Conservation (phyloP, 306 rosid genomes). For the Medicago ruthenica region DNA sequence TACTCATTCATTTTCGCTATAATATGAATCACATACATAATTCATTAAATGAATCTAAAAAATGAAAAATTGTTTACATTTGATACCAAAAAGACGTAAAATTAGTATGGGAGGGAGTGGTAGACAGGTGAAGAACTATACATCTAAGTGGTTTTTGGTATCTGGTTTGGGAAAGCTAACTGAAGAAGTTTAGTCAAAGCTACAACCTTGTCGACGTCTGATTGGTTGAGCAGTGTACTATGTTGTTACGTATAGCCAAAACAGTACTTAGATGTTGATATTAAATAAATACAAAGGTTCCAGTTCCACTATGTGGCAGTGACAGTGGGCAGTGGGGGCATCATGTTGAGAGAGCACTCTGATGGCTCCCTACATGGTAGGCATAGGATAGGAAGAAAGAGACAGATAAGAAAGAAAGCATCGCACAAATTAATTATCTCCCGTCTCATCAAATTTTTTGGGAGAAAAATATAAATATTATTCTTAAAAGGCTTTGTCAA, state of each 20-base stretch:
- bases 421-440: neutral
- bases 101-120: no score
- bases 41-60: no score
- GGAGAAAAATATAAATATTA: no score
- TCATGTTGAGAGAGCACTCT: neutral
- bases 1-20: no score
- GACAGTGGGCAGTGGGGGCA: neutral
- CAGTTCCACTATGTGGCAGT: neutral
- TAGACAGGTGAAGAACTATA: no score
- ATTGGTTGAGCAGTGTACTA: slow-evolving; percentile 44
- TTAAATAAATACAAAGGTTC: slow-evolving; percentile 13
- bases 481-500: no score
- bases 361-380: slow-evolving; percentile 12
- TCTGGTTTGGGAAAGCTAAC: slow-evolving; percentile 48
- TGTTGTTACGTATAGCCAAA: slow-evolving; percentile 28
- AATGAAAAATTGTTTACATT: no score
- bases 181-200: slow-evolving; percentile 30
- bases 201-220: slow-evolving; percentile 52
- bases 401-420: slow-evolving; percentile 10
- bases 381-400: neutral
- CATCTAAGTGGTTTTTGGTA: slow-evolving; percentile 42
- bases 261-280: neutral
- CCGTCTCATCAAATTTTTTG: neutral
- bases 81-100: no score
- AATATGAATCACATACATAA: no score